Conservation (phyloP, 192 early-diverging fungal species). For the Lunasporangiospora selenospora region DNA sequence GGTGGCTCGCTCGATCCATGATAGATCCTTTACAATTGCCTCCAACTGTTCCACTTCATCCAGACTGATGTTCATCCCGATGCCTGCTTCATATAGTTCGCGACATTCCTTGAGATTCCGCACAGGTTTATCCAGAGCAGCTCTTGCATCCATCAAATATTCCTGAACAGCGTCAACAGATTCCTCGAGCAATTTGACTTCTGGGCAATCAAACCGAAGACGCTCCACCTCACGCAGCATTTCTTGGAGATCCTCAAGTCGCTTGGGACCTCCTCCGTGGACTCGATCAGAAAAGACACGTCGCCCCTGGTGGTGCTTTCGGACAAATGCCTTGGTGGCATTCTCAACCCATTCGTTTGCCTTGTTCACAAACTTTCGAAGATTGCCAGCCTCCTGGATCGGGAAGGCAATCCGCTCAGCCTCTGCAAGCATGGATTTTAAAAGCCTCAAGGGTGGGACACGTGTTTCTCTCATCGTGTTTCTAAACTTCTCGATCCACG, state of each 20-base stretch:
- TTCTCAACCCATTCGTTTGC: conserved; percentile 55
- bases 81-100: conserved; percentile 41
- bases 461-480: conserved; percentile 35
- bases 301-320: conserved; percentile 49
- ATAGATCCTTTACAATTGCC: conserved; percentile 52
- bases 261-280: conserved; percentile 23
- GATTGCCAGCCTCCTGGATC: conserved; percentile 36
- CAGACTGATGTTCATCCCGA: conserved; percentile 34
- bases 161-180: conserved; percentile 33
- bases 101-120: conserved; percentile 34
- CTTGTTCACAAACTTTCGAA: conserved; percentile 46
- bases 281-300: conserved; percentile 21
- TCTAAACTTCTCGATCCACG: conserved; percentile 42
- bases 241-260: conserved; percentile 39
- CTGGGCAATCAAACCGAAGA: conserved; percentile 48
- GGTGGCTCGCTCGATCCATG: conserved; percentile 39
- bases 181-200: conserved; percentile 48
- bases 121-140: conserved; percentile 30
- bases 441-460: conserved; percentile 47
- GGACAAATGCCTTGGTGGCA: conserved; percentile 45
- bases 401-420: conserved; percentile 49
- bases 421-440: conserved; percentile 49
- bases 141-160: conserved; percentile 29
- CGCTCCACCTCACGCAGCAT: conserved; percentile 35
- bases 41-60: conserved; percentile 57